These are phyloP conservation scores for Chiua sp. DNA, from an alignment of 1,284 basidiomycete species.

Conservation along the genomic window DNA sequence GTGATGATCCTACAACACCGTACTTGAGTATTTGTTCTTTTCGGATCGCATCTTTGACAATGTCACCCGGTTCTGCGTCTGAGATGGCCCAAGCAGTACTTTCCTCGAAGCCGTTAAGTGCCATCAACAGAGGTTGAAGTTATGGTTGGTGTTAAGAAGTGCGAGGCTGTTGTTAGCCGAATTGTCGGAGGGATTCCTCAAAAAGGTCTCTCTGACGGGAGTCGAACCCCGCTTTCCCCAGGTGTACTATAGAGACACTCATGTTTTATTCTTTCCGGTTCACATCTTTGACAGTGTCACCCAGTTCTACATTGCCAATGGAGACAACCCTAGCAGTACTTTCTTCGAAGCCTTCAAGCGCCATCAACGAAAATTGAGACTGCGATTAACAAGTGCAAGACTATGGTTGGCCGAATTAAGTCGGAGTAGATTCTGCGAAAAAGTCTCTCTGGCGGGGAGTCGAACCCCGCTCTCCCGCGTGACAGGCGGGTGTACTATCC, in stretches of 20 bases:
- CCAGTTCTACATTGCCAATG: conserved; percentile 48
- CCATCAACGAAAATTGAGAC: conserved; percentile 38
- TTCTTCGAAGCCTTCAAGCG: conserved; percentile 59
- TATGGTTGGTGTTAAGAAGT: too few species aligned
- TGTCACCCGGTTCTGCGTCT: conserved; percentile 55
- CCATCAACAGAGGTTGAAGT: conserved; percentile 39
- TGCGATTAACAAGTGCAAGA: too few species aligned
- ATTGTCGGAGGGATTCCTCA: too few species aligned
- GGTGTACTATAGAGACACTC: too few species aligned
- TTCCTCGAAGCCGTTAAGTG: conserved; percentile 61
- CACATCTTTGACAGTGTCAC: conserved; percentile 74
- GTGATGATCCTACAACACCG: conserved; percentile 6
- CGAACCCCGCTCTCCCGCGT: conserved; percentile 50
- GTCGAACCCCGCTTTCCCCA: too few species aligned
- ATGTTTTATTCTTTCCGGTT: conserved; percentile 71
- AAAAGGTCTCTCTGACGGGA: too few species aligned
- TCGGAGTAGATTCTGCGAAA: conserved; percentile 11
- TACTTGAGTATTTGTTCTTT: conserved; percentile 72
- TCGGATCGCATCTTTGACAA: conserved; percentile 73
- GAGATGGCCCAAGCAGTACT: conserved; percentile 64
- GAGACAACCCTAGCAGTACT: conserved; percentile 64
- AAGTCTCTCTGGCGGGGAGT: conserved; percentile 47
- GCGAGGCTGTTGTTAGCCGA: background rate
- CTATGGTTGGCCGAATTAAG: background rate
- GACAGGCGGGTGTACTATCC: conserved; percentile 52